Percentiles rank a stretch among this genome's conserved stretches.
Evolutionary conservation across 306 rosid species (phyloP).

Genomic region (Acacia confusa): DNA sequence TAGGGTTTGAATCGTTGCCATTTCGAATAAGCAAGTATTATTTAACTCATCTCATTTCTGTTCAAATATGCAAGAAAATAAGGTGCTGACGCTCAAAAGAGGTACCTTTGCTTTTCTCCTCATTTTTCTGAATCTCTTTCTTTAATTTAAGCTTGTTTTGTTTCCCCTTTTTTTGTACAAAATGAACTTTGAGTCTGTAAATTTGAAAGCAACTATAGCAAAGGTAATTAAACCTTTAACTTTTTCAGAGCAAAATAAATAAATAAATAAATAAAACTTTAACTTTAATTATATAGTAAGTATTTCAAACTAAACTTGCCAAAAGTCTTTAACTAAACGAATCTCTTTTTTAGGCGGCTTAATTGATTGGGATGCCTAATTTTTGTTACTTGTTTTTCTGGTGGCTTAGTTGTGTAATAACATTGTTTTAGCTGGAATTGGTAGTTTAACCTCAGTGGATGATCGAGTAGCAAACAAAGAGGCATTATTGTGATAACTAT

Average conservation of each 20-base stretch:
- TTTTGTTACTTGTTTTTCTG: conserved; percentile 8
- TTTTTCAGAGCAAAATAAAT: too few relatives aligned
- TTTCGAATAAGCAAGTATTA: too few relatives aligned
- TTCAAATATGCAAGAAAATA: too few relatives aligned
- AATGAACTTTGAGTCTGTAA: not conserved
- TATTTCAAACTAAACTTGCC: not conserved
- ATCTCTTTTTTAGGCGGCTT: not conserved
- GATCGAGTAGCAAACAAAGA: conserved; percentile 65
- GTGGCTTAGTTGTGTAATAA: conserved; percentile 87
- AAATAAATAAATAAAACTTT: too few relatives aligned
- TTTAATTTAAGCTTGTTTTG: not conserved
- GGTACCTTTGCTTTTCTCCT: conserved; percentile 37
- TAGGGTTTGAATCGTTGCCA: too few relatives aligned
- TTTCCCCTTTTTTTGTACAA: too few relatives aligned
- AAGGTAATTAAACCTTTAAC: conserved; percentile 56
- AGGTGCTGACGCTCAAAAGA: conserved; percentile 98
- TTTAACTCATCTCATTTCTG: too few relatives aligned
- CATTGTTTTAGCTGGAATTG: conserved; percentile 90
- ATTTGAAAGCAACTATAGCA: conserved; percentile 62
- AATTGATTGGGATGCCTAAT: not conserved
- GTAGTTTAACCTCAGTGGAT: conserved; percentile 93
- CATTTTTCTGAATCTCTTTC: not conserved
- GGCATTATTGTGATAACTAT: conserved; percentile 60
- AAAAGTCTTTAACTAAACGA: not conserved
- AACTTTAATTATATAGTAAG: not conserved